Percentiles rank a stretch among this genome's conserved stretches.
Evolutionary conservation across 805 yeast genomes (phyloP).

Genomic region (Saturnispora sekii): DNA sequence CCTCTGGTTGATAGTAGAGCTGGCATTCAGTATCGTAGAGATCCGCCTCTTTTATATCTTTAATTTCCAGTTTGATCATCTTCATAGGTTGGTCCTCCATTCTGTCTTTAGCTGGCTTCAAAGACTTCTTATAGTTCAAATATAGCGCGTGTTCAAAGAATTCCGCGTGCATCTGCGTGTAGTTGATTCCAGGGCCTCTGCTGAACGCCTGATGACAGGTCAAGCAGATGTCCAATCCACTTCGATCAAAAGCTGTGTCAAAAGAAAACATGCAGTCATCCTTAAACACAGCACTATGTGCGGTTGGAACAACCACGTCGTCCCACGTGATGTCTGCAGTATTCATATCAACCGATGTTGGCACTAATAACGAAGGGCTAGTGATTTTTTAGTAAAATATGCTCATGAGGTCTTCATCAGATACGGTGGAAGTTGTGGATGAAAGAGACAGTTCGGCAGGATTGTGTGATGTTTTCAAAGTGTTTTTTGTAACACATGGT

Average conservation of each 20-base stretch:
- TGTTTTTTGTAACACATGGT: too few relatives aligned
- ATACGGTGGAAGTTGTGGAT: not conserved
- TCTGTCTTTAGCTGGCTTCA: slow-evolving; percentile 32
- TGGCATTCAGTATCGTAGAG: slow-evolving; percentile 38
- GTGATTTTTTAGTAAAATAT: slow-evolving; percentile 2
- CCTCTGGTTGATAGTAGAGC: slow-evolving; percentile 32
- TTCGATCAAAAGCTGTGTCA: slow-evolving; percentile 46
- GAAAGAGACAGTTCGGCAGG: too few relatives aligned
- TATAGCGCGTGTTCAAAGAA: slow-evolving; percentile 45
- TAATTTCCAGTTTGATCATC: slow-evolving; percentile 58
- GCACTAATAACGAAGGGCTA: not conserved
- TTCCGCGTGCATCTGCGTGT: slow-evolving; percentile 47
- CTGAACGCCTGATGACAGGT: slow-evolving; percentile 64
- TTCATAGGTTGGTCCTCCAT: slow-evolving; percentile 30
- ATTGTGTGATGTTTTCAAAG: too few relatives aligned
- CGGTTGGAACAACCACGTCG: slow-evolving; percentile 17
- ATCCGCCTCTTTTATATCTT: slow-evolving; percentile 53
- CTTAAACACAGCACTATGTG: slow-evolving; percentile 47
- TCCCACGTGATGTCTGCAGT: slow-evolving; percentile 12
- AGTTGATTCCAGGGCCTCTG: slow-evolving; percentile 32
- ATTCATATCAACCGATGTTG: slow-evolving; percentile 10
- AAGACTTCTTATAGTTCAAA: slow-evolving; percentile 47
- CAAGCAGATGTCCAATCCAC: slow-evolving; percentile 71
- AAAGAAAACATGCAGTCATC: slow-evolving; percentile 89
- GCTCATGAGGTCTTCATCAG: slow-evolving; percentile 6